A percentile compares a stretch with the other conserved stretches of the same genome.
These are phyloP conservation scores for Thecaphora frezii DNA, from an alignment of 1,284 basidiomycete genomes.

Conservation along the genomic window DNA sequence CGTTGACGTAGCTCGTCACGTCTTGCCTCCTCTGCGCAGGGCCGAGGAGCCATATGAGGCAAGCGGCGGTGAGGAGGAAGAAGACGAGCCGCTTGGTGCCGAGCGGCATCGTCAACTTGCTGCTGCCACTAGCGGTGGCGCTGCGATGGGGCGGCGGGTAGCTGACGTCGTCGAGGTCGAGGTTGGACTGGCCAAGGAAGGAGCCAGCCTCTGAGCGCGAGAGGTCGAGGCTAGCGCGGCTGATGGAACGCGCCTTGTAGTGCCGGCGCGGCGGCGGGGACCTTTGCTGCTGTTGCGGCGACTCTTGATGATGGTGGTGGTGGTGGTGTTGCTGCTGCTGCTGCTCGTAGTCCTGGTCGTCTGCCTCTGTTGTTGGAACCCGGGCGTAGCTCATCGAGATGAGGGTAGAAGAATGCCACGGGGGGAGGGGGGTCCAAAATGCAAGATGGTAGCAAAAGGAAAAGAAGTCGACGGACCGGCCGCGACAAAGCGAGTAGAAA, in stretches of 20 bases:
- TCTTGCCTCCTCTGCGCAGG: slow-evolving; percentile 28
- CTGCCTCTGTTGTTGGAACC: too few species aligned
- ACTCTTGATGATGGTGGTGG: too few species aligned
- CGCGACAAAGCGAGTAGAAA: too few species aligned
- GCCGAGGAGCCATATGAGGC: slow-evolving; percentile 28
- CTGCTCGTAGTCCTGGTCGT: too few species aligned
- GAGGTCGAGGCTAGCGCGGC: slow-evolving; percentile 27
- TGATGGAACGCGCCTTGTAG: slow-evolving; percentile 28
- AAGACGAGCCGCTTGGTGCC: slow-evolving; percentile 25
- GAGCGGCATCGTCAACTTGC: slow-evolving; percentile 30
- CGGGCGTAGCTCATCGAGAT: too few species aligned
- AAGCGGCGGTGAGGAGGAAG: slow-evolving; percentile 24
- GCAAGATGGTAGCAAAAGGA: too few species aligned
- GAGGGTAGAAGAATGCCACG: too few species aligned
- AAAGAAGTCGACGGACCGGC: too few species aligned
- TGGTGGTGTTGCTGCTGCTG: too few species aligned
- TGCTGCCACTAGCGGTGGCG: background rate
- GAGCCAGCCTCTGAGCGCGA: slow-evolving; percentile 30
- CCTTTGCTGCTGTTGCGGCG: too few species aligned
- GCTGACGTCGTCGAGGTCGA: slow-evolving; percentile 16
- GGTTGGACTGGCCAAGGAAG: slow-evolving; percentile 19
- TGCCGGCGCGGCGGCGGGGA: too few species aligned
- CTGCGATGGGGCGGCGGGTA: background rate
- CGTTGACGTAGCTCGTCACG: slow-evolving; percentile 36
- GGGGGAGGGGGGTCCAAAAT: too few species aligned